Base-by-base conservation (phyloP, 306 rosid species). In the Glycyrrhiza uralensis region DNA sequence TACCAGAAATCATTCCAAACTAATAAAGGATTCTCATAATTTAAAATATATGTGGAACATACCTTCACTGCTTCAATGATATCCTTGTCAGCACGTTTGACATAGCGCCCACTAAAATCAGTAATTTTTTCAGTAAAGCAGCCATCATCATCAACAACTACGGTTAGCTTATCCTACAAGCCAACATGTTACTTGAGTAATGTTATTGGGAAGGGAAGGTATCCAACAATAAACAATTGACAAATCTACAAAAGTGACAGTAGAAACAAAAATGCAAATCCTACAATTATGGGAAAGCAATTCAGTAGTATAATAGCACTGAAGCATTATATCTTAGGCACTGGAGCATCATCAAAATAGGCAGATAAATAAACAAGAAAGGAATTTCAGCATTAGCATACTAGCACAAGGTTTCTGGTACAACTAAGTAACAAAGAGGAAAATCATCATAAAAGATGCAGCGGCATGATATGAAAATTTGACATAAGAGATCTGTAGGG, bases 101-200 rank as follows among this genome's bases (percentile, higher is more conserved):
- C 90, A 73, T 94, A 85, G 73, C 89, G 26, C 71, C 92, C 96
- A 56, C 87, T 85, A 74, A 91, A 91, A 41, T 94, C 90, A 0
- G 87, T 76, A 79, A 91, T 77, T 82, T 82, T 91, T 50, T 80
- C 80, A 0, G 88, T 94, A 79, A 94, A 94, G 87, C 92, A 87
- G 64, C 99, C 99, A 89, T 94, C 97, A 54, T 94, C 99, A 62
- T 94, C 99, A 65, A 94, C 97, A 49, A 96, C 97, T 52, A 94
- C 97, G 66, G 82, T 82, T 76, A 94, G 66, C 52, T 81, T 85
- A 79, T 94, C 97, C 97, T 91, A 73, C 80, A 89, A 36, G 41
- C 61, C 60, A 73, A 81, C 33, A 61, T 18, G 64, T n/a, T 44
- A 44, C 2, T 28, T 55, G 47, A 67, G 57, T 60, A 59, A 22